Evolutionary conservation across 306 rosid species (phyloP), one percentile per base, ranked within the genome.

Genomic region (Lathyrus tuberosus): DNA sequence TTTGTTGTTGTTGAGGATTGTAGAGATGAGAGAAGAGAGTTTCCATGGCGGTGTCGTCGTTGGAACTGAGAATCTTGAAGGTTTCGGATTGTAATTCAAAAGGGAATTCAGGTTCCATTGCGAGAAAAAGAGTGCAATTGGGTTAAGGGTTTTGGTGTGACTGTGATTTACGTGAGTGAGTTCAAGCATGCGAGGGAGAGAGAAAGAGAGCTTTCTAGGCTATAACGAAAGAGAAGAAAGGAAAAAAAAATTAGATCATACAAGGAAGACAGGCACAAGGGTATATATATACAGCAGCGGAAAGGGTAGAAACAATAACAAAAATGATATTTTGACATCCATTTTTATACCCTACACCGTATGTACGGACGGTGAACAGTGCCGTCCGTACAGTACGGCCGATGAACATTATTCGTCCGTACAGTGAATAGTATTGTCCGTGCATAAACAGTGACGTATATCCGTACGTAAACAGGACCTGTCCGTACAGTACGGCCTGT

Each of bases 41-140:
- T 49, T 83, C 86, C 65, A 83, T 68, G 30, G 67, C 35, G 3
- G 42, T 9, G 56, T 40, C 41, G 6, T 83, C 86, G 38, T 83
- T 76, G 3, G 84, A 76, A 6, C 72, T 79, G 4, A 83, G 80
- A 1, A 69, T 6, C 15, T 69, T 12, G 51, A 47, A 64, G 30
- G 63, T 69, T 40, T 72, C 53, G 0, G 79, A 30, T 63, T 58
- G 68, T 17, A 83, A 46, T 57, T 79, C 79, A 0, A 48, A 0
- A 2, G 83, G 24, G 74, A 79, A 82, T 22, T 78, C 81, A 9
- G 56, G 10, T 4, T 78, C 78, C 74, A 71, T 67, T 51, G 12
- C 6, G 8, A 10, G 12, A n/a, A 33, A 3, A 35, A 22, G 35
- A 53, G n/a, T 52, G 59, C 33, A 22, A 57, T 13, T 13, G 38